phyloP scores from a whole-genome alignment of 1,139 yeast genomes.

The Protomyces arabidopsidicola region DNA sequence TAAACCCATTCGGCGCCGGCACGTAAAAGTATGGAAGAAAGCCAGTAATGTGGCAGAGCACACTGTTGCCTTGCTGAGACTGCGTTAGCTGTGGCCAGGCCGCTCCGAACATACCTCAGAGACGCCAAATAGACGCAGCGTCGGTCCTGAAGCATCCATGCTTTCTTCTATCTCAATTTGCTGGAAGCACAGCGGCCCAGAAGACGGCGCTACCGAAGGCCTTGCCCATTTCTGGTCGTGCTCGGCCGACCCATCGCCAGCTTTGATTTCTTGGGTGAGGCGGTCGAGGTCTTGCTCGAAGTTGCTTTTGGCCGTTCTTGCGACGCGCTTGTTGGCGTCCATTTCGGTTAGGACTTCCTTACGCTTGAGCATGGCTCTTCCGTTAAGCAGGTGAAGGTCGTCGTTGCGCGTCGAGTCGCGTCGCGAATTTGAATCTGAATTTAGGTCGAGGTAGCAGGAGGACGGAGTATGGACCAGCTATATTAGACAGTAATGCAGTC shows the following conservation, averaged over 20 bases:
- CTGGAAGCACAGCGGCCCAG: constrained; percentile 64
- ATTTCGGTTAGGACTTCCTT: constrained; percentile 12
- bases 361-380: background rate
- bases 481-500: background rate
- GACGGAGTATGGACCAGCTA: background rate
- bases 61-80: constrained; percentile 59
- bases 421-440: background rate
- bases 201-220: constrained; percentile 49
- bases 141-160: constrained; percentile 46
- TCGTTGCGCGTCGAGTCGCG: background rate
- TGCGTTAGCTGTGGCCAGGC: no score
- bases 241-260: constrained; percentile 33
- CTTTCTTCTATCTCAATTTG: constrained; percentile 94
- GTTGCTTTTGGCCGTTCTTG: constrained; percentile 2
- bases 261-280: constrained; percentile 43
- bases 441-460: background rate
- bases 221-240: constrained; percentile 60
- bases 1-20: constrained; percentile 80
- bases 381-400: background rate
- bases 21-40: constrained; percentile 87
- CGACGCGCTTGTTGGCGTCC: constrained; percentile 4
- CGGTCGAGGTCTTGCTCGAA: constrained; percentile 50
- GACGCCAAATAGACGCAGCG: constrained; percentile 86
- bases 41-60: constrained; percentile 82
- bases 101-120: constrained; percentile 48